phyloP scores from a whole-genome alignment of 306 rosid species.

The Dalbergia cochinchinensis region DNA sequence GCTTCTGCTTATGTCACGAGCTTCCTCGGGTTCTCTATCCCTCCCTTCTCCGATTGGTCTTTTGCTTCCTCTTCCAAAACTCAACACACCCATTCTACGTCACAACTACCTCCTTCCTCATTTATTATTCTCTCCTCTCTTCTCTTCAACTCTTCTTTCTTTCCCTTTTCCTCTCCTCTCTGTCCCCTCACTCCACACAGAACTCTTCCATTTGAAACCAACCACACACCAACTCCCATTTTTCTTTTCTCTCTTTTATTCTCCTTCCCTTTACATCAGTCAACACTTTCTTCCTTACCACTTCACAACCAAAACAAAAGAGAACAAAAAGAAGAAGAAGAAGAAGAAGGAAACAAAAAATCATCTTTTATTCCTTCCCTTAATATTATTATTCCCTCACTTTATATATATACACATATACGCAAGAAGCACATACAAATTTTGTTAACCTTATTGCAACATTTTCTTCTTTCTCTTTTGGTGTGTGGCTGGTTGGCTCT shows the following conservation, averaged over 20 bases:
- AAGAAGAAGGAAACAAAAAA: not conserved
- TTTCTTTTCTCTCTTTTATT: not conserved
- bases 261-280: constrained; percentile 11
- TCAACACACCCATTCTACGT: not conserved
- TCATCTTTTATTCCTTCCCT: constrained; percentile 49
- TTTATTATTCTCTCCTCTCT: constrained; percentile 38
- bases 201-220: not conserved
- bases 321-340: not conserved
- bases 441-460: constrained; percentile 17
- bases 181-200: constrained; percentile 31
- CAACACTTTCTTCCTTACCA: constrained; percentile 57
- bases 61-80: constrained; percentile 27
- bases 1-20: constrained; percentile 59
- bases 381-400: constrained; percentile 44
- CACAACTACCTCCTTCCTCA: not conserved
- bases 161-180: not conserved
- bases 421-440: no score
- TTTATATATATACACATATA: constrained; percentile 19
- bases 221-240: not conserved
- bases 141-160: not conserved
- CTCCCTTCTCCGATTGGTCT: constrained; percentile 32
- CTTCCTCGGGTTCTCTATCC: constrained; percentile 57
- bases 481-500: not conserved
- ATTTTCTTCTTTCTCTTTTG: not conserved
- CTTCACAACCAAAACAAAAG: not conserved